These are phyloP conservation scores for Solanum chmielewskii DNA, from an alignment of 257 asterid genomes.

Conservation along the genomic window DNA sequence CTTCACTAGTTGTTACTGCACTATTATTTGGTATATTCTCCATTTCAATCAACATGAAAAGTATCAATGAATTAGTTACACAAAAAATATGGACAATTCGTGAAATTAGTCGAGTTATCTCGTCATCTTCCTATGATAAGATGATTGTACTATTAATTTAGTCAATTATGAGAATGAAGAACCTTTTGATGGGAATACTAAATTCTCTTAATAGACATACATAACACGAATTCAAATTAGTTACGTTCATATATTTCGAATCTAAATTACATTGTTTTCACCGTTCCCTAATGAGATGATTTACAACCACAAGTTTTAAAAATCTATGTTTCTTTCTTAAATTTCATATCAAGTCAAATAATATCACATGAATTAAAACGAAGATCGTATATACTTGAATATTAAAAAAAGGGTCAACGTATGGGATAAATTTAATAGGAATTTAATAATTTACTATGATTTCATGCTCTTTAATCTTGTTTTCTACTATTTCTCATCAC, in stretches of 20 bases:
- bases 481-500: background rate
- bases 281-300: background rate
- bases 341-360: background rate
- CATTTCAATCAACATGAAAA: background rate
- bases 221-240: too few relatives aligned
- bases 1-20: background rate
- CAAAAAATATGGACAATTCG: background rate
- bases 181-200: fast-evolving
- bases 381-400: background rate
- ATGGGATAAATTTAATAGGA: background rate
- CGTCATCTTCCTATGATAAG: background rate
- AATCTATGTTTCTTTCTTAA: too few relatives aligned
- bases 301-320: background rate
- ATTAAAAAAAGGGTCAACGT: background rate
- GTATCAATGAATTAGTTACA: background rate
- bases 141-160: background rate
- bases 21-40: background rate
- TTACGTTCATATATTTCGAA: background rate
- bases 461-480: background rate
- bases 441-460: background rate
- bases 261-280: fast-evolving
- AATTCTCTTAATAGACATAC: background rate
- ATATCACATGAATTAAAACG: background rate
- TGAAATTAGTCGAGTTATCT: background rate
- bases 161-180: fast-evolving